Evolutionary conservation across 2,329 filamentous ascomycete genomes (phyloP).

Genomic region (Trichoderma arundinaceum): DNA sequence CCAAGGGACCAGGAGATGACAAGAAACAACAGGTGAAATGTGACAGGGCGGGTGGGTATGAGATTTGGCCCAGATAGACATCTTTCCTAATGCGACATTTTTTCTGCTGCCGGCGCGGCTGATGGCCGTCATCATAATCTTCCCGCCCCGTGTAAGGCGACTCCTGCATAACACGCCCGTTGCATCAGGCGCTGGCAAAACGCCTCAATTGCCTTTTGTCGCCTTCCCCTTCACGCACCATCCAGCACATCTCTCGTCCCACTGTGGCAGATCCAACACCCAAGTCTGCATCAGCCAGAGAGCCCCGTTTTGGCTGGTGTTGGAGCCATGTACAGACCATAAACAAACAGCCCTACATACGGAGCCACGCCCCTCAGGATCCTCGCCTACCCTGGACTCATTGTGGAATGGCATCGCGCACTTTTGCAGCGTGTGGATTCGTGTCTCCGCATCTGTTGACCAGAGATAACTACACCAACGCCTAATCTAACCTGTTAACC

Average conservation of each 20-base stretch:
- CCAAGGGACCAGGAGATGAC: background rate
- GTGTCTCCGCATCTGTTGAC: background rate
- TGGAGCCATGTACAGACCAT: no score
- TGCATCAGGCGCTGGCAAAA: no score
- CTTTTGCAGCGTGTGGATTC: background rate
- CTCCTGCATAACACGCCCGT: no score
- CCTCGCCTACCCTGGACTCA: constrained; percentile 4
- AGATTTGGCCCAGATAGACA: background rate
- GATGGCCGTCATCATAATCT: no score
- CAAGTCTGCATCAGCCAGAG: no score
- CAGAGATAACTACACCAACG: background rate
- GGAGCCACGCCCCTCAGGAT: background rate
- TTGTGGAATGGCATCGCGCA: background rate
- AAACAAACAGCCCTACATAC: constrained; percentile 22
- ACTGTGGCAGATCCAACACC: no score
- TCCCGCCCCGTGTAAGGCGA: no score
- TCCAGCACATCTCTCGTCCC: no score
- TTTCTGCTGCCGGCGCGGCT: no score
- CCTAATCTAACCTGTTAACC: background rate
- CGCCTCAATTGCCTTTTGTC: no score
- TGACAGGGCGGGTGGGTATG: background rate
- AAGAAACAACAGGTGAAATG: background rate
- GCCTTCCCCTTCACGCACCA: no score
- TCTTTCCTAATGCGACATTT: background rate
- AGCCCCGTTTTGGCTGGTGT: no score